Evolutionary conservation across 352 stramenopile genomes (phyloP).

Genomic region (Elongisporangium prolatum): DNA sequence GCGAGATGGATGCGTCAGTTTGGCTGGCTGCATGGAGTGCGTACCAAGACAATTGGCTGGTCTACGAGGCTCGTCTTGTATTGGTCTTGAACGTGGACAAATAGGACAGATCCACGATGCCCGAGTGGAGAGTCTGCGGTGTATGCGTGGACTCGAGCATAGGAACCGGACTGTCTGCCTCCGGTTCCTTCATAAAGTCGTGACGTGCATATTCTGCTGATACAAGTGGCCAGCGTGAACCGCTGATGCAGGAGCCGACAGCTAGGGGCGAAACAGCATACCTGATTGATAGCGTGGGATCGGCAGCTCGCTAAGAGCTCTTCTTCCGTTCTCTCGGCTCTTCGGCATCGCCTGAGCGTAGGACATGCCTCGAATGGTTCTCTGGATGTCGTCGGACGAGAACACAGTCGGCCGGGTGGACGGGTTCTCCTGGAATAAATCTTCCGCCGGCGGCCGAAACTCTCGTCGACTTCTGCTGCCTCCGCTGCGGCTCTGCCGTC

Average conservation of each 20-base stretch:
- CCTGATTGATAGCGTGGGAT: not conserved
- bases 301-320: not conserved
- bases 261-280: not conserved
- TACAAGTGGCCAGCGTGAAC: not conserved
- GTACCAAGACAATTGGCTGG: not conserved
- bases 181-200: not conserved
- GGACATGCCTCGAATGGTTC: not conserved
- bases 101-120: not conserved
- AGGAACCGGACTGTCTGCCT: not conserved
- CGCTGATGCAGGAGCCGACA: not conserved
- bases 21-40: not conserved
- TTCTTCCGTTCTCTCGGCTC: constrained; percentile 7
- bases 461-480: not conserved
- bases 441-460: not conserved
- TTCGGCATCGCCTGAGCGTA: not conserved
- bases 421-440: not conserved
- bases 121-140: not conserved
- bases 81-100: not conserved
- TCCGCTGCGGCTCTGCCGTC: not conserved
- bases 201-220: not conserved
- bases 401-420: not conserved
- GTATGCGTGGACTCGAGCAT: not conserved
- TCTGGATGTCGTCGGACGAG: not conserved
- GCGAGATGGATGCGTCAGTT: not conserved
- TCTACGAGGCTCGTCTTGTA: not conserved